These are phyloP conservation scores for Cyclotella distinguenda DNA, from an alignment of 108 stramenopile genomes.

Conservation along the genomic window DNA sequence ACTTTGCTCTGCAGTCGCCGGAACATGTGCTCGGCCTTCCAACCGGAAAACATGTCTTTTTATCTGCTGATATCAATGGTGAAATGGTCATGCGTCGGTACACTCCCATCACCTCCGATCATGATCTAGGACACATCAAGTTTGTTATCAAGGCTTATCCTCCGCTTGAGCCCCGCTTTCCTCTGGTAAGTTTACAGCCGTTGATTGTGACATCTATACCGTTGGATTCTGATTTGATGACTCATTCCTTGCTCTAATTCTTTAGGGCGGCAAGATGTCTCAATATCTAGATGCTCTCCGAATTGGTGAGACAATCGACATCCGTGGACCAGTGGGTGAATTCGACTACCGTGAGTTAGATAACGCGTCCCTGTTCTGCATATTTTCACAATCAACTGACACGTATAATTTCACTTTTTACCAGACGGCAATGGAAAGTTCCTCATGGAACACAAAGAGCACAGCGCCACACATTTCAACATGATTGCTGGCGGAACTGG, in stretches of 20 bases:
- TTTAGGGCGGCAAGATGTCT: conserved; percentile 94
- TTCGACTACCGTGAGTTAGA: conserved; percentile 84
- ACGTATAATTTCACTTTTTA: neutral
- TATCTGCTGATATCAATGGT: conserved; percentile 79
- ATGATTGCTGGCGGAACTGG: conserved; percentile 99
- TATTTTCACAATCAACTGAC: neutral
- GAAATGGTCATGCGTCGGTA: conserved; percentile 89
- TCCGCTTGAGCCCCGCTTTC: conserved; percentile 78
- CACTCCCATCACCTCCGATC: conserved; percentile 94
- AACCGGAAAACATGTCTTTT: conserved; percentile 95
- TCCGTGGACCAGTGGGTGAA: conserved; percentile 91
- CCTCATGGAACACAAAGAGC: conserved; percentile 69
- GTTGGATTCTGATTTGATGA: no score
- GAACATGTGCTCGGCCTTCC: conserved; percentile 94
- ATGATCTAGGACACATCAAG: conserved; percentile 93
- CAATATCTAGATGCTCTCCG: conserved; percentile 87
- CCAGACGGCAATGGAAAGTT: conserved; percentile 81
- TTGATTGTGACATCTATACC: no score
- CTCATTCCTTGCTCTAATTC: no score
- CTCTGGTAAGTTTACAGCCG: no score
- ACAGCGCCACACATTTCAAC: conserved; percentile 72
- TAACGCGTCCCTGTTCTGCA: neutral
- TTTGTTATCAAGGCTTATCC: conserved; percentile 97
- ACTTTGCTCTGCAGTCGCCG: conserved; percentile 90
- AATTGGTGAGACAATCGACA: conserved; percentile 88